These are phyloP conservation scores for Saccharomyces pastorianus DNA, from an alignment of 1,139 yeast genomes.

Conservation along the genomic window DNA sequence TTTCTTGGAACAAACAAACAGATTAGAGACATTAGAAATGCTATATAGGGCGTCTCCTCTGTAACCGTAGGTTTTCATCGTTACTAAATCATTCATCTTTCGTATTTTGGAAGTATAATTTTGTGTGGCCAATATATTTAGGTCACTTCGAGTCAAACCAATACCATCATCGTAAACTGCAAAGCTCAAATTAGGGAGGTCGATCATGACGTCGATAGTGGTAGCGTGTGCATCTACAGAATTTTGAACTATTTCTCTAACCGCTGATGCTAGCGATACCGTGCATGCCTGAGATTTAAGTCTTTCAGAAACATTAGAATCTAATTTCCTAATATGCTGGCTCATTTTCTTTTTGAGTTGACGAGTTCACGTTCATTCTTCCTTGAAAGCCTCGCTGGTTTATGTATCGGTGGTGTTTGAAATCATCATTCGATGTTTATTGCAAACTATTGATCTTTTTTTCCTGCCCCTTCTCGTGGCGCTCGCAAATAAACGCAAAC, in stretches of 20 bases:
- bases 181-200: constrained; percentile 35
- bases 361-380: background rate
- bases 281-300: constrained; percentile 28
- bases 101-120: constrained; percentile 43
- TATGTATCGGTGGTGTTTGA: background rate
- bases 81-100: constrained; percentile 25
- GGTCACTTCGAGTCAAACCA: constrained; percentile 47
- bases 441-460: background rate
- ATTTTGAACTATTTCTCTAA: constrained; percentile 42
- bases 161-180: constrained; percentile 45
- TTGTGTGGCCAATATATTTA: constrained; percentile 36
- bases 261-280: constrained; percentile 29
- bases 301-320: constrained; percentile 12
- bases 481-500: background rate
- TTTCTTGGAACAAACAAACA: constrained; percentile 36
- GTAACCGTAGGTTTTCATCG: constrained; percentile 31
- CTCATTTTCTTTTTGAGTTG: constrained; percentile 1
- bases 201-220: constrained; percentile 35
- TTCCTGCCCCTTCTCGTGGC: background rate
- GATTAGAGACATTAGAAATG: constrained; percentile 33
- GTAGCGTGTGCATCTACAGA: constrained; percentile 49
- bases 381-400: background rate
- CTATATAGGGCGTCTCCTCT: constrained; percentile 44
- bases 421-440: background rate
- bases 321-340: constrained; percentile 12